Conservation (phyloP, 179 eudicot genomes). For the Beta corolliflora region DNA sequence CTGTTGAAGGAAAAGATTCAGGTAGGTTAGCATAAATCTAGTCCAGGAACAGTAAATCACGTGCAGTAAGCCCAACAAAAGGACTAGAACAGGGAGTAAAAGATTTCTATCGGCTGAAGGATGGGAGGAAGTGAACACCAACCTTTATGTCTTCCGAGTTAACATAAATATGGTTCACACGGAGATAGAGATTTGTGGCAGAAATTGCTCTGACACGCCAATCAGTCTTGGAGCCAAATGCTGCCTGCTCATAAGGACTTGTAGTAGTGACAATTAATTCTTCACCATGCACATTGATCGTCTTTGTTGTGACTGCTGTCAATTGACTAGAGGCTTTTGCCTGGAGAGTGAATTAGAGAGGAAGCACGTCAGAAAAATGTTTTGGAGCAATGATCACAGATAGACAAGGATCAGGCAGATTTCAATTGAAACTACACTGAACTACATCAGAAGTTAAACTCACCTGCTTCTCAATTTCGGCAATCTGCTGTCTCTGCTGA, state of each 20-base stretch:
- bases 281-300: slow-evolving; percentile 98
- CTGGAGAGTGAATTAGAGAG: slow-evolving; percentile 29
- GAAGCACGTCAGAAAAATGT: background rate
- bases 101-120: slow-evolving; percentile 6
- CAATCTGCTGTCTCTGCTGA: slow-evolving; percentile 97
- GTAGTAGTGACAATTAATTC: slow-evolving; percentile 91
- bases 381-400: background rate
- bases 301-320: slow-evolving; percentile 91
- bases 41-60: background rate
- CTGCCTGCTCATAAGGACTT: slow-evolving; percentile 93
- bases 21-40: background rate
- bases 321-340: slow-evolving; percentile 84
- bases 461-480: slow-evolving; percentile 99
- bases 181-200: slow-evolving; percentile 94
- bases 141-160: slow-evolving; percentile 99
- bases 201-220: slow-evolving; percentile 99
- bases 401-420: background rate
- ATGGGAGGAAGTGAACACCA: background rate
- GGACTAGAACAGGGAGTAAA: background rate
- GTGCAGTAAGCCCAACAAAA: background rate
- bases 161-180: slow-evolving; percentile 97
- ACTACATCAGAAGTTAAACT: background rate
- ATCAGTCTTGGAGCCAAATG: slow-evolving; percentile 96
- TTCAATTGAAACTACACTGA: background rate
- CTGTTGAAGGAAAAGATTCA: slow-evolving; percentile 34